phyloP scores from a whole-genome alignment of 768 basidiomycete species.

The Trametes punicea region DNA sequence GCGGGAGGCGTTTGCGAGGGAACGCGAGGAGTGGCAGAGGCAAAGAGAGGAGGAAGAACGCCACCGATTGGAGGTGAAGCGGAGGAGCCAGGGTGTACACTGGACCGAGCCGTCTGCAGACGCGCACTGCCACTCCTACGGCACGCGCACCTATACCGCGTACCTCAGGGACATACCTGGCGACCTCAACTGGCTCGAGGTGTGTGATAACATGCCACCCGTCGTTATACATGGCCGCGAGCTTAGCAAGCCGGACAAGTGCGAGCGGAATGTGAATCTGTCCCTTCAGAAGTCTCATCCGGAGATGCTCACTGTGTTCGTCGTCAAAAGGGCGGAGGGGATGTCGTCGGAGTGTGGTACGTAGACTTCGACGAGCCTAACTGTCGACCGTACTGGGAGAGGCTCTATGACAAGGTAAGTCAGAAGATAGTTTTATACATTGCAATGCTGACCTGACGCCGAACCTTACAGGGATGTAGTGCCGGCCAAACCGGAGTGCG shows the following conservation, averaged over 20 bases:
- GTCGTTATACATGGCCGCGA: conserved; percentile 11
- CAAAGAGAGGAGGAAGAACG: conserved; percentile 3
- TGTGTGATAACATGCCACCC: conserved; percentile 19
- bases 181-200: conserved; percentile 12
- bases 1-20: conserved; percentile 5
- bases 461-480: conserved; percentile 7
- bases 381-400: conserved; percentile 18
- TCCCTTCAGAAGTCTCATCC: neutral
- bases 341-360: conserved; percentile 10
- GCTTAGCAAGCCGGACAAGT: conserved; percentile 10
- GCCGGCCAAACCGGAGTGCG: neutral
- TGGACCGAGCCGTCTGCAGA: conserved; percentile 14
- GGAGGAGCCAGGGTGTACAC: conserved; percentile 11
- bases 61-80: conserved; percentile 7
- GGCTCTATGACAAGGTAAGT: conserved; percentile 11
- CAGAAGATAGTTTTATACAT: neutral
- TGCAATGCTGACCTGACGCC: neutral
- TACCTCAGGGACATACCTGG: conserved; percentile 10
- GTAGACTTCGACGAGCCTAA: conserved; percentile 14
- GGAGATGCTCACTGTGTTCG: neutral
- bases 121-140: conserved; percentile 15
- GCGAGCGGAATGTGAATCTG: conserved; percentile 8
- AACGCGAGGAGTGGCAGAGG: neutral
- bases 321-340: neutral
- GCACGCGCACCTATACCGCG: conserved; percentile 21